Base-by-base conservation (phyloP, 148 eudicot species). In the Pharnaceum exiguum region DNA sequence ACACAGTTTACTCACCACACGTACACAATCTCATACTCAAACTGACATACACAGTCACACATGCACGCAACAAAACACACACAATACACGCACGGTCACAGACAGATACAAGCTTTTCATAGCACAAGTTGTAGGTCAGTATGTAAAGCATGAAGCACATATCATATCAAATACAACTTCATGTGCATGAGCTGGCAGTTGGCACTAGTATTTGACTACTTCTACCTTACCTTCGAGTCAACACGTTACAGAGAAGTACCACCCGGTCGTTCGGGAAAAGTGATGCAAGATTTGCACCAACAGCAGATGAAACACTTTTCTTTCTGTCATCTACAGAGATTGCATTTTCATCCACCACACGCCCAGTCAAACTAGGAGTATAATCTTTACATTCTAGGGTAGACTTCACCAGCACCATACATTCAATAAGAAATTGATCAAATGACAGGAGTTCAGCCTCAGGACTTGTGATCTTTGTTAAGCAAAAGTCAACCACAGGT, bases 351-450 rank as follows among this genome's bases (percentile, higher is more conserved):
- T 76, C 95, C 65, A 83, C 55, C 71, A 94, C 96, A 42, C 85
- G 95, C 17, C 99, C 99, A 72, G 81, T 86, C 74, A 82, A 69
- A 68, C 71, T 72, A 60, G 76, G 85, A 77, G 78, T 82, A 80
- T 94, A 94, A 22, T 94, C 99, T 77, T 89, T 94, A 77, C 96
- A 83, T 79, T 94, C 99, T 72, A 94, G 61, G 28, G 85, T 68
- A 62, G 87, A 77, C 69, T 94, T 94, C 58, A 89, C 81, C 76
- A 94, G 65, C 57, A 79, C 75, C 96, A 94, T 85, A 64, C 96
- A 94, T 61, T 89, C 83, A 65, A 94, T 86, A 50, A 83, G 71
- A 62, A 94, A 89, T 68, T 75, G 83, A 71, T 94, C 96, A 68
- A 79, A 89, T 36, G 78, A 82, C 43, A 82, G 36, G 37, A 82